phyloP scores from a whole-genome alignment of 139 green algal genomes.

The Chlamydomonas sphaeroides region DNA sequence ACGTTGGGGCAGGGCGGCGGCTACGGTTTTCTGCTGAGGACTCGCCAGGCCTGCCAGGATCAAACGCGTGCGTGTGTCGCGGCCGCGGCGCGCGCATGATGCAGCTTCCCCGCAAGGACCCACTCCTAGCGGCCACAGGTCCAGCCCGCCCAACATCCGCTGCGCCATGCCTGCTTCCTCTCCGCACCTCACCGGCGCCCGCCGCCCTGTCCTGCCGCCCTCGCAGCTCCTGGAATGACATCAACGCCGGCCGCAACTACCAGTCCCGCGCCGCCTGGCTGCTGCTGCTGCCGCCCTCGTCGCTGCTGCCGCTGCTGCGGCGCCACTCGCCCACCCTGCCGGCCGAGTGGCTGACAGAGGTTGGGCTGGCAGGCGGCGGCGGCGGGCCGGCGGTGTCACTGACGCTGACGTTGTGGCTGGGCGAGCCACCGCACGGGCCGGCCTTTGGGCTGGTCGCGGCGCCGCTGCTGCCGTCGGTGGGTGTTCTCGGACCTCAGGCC shows the following conservation, averaged over 20 bases:
- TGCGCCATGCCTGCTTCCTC: too few relatives aligned
- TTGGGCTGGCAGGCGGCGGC: not conserved
- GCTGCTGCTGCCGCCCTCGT: slow-evolving; percentile 23
- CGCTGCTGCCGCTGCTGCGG: slow-evolving; percentile 14
- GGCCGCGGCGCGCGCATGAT: too few relatives aligned
- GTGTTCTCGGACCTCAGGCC: too few relatives aligned
- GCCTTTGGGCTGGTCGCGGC: slow-evolving; percentile 6
- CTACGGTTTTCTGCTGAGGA: too few relatives aligned
- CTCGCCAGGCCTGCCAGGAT: too few relatives aligned
- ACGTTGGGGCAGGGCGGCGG: too few relatives aligned
- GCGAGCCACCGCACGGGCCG: slow-evolving; percentile 1
- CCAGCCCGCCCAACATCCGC: too few relatives aligned
- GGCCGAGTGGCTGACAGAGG: not conserved
- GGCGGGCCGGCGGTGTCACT: not conserved
- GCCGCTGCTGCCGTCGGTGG: not conserved
- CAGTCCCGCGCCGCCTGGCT: slow-evolving; percentile 30
- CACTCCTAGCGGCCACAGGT: too few relatives aligned
- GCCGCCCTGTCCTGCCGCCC: too few relatives aligned
- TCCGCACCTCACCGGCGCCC: too few relatives aligned
- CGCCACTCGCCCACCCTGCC: not conserved
- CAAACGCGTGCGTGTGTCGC: too few relatives aligned
- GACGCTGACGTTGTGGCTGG: slow-evolving; percentile 25
- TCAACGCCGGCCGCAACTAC: slow-evolving; percentile 10
- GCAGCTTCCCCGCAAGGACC: too few relatives aligned
- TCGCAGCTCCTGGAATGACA: not conserved